Percentiles rank a stretch among this genome's conserved stretches.
Conservation (phyloP, 2,329 filamentous ascomycete species). For the Aotearoamyces nothofagi region DNA sequence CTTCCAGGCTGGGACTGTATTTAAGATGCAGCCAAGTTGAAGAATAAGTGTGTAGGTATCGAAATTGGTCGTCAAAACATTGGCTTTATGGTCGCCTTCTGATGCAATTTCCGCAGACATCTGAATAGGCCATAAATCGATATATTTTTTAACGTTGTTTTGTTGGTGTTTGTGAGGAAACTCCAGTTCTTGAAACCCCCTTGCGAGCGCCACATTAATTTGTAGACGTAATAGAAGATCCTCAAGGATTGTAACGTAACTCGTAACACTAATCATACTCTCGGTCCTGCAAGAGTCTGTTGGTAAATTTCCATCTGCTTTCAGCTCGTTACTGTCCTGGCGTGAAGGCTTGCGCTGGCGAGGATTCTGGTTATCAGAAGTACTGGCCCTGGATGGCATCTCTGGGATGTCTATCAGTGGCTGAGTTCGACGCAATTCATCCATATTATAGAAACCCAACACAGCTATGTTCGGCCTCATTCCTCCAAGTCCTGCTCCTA, state of each 20-base stretch:
- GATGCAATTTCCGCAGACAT: conserved; percentile 75
- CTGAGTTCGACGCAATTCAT: conserved; percentile 50
- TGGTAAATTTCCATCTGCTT: conserved; percentile 44
- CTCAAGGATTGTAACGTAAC: conserved; percentile 71
- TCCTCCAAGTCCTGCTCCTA: conserved; percentile 69
- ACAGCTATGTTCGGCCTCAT: conserved; percentile 85
- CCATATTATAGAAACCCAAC: conserved; percentile 65
- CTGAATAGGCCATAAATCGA: conserved; percentile 85
- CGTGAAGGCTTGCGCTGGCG: conserved; percentile 24
- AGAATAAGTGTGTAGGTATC: conserved; percentile 81
- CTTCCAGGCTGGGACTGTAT: conserved; percentile 71
- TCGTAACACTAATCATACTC: conserved; percentile 50
- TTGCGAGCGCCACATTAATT: conserved; percentile 73
- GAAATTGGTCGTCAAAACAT: conserved; percentile 73
- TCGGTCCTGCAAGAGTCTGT: conserved; percentile 57
- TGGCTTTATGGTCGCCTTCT: conserved; percentile 44
- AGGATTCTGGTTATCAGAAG: conserved; percentile 19
- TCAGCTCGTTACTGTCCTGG: conserved; percentile 37
- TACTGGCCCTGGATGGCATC: conserved; percentile 22
- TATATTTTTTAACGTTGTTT: conserved; percentile 53
- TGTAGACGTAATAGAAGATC: conserved; percentile 64
- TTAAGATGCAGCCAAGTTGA: conserved; percentile 71
- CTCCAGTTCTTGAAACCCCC: conserved; percentile 65
- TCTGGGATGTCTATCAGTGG: conserved; percentile 42
- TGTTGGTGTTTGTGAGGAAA: conserved; percentile 41